Evolutionary conservation across 495 filamentous ascomycete species (phyloP), one percentile per base, ranked within the genome.

Genomic region (Cairneyella variabilis): DNA sequence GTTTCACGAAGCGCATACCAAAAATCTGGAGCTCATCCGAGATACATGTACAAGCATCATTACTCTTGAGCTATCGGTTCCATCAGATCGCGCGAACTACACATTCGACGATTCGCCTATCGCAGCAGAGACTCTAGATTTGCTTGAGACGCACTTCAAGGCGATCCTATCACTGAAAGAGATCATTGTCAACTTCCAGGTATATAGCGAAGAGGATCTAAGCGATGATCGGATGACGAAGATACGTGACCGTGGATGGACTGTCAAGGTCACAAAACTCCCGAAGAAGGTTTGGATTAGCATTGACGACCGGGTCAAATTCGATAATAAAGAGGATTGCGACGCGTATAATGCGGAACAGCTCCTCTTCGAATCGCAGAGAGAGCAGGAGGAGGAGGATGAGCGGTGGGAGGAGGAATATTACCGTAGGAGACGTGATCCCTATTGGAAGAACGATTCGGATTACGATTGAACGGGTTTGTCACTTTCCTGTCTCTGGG

Each of bases 391-490:
- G 52, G 14, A 55, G 56, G 50, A 59, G 56, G 27, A 49, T 10
- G 25, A 50, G 43, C 38, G 1, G 54, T 61, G 58, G 55, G 18
- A 25, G 54, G 58, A 61, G 54, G 58, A 61, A 61, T 61, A 61
- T 54, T 61, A 54, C 49, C 20, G 38, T 34, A 48, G 58, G 48
- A 61, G 58, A 58, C 32, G 25, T 49, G 58, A 61, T 54, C 58
- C 58, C 36, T 61, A 61, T 42, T 61, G 58, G 55, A 61, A 58
- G 58, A 61, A 61, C 48, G 58, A 61, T 61, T 61, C 53, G 27
- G 46, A 37, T 63, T 59, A 58, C 43, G 53, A 59, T 53, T 58
- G 49, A 53, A 58, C 48, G 28, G 48, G 46, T 36, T 38, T 36
- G 27, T 49, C 46, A 49, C 46, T 49, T 42, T 51, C 34, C 22